Conservation (phyloP, 441 rosid genomes). For the Rhodomyrtus psidioides region DNA sequence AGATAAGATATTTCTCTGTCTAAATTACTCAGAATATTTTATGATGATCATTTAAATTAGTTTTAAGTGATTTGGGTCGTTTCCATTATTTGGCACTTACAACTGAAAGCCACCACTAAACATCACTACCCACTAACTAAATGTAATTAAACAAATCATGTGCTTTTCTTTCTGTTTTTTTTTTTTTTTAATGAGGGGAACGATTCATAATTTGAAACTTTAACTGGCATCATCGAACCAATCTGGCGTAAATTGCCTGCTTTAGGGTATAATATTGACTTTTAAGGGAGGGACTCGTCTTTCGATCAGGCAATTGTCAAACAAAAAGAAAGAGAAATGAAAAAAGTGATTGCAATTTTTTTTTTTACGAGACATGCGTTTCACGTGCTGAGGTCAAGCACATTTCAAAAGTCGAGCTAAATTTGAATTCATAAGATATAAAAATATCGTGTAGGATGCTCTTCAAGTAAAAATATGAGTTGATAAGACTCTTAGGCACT, state of each 20-base stretch:
- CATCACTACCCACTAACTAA: background rate
- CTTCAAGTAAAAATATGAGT: background rate
- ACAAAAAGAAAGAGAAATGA: background rate
- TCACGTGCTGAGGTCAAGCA: fast-evolving
- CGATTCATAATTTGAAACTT: background rate
- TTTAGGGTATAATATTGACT: background rate
- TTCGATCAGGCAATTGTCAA: background rate
- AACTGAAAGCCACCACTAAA: background rate
- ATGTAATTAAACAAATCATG: background rate
- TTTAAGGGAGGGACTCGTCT: background rate
- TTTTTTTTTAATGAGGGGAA: background rate
- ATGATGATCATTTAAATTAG: background rate
- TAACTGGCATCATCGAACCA: background rate
- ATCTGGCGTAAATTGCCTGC: background rate
- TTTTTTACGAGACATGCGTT: fast-evolving
- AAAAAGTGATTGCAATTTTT: background rate
- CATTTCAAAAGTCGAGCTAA: background rate
- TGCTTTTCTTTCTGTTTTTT: background rate
- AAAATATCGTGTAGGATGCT: background rate
- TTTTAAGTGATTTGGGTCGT: background rate
- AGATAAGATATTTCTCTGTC: background rate
- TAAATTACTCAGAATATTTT: background rate
- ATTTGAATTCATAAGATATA: background rate
- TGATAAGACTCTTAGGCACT: background rate
- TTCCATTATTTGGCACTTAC: background rate